Evolutionary conservation across 169 alveolate genomes (phyloP), one percentile per base, ranked within the genome.

Genomic region (Plasmodium sp.): DNA sequence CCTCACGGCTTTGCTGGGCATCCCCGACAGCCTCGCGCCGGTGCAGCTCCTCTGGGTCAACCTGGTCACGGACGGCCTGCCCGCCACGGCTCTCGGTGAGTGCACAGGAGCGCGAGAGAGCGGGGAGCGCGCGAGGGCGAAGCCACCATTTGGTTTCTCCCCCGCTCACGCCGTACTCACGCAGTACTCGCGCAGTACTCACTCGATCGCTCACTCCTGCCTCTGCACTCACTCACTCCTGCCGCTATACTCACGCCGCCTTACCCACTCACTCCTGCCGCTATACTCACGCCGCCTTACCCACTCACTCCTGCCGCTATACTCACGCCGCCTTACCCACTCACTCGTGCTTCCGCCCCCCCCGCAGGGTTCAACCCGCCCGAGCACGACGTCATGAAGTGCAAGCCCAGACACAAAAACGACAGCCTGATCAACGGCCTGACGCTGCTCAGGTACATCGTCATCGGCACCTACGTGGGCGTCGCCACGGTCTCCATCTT

Each of bases 11-110:
- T 98, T 99, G 67, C 97, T 99, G 71, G 99, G 99, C 12, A 98
- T 99, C 41, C 99, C 99, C 10, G 99, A 97, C 92, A 98, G 99
- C 71, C 98, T 99, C 94, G 98, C 99, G 18, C 99, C 99, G 0
- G 99, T 99, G 36, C 99, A 99, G 97, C 97, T 99, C 73, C 95
- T 99, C 84, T 99, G 99, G 99, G 99, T 99, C 39, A 99, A 99
- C 96, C 97, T 99, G 92, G 99, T 99, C 54, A 99, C 99, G 27
- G 99, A 99, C 95, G 99, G 99, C 0, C 98, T 99, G 39, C 99
- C 99, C 6, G 99, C 99, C 31, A 99, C 99, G 16, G 99, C 99
- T 39, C 97, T 99, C 54, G 97, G 97, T 96, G 77, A 75, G 94
- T 67, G n/a, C 77, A 7, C 36, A 7, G n/a, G 77, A 10, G 33